Evolutionary conservation across 2,329 filamentous ascomycete genomes (phyloP).

Genomic region (Talaromyces albobiverticillius): DNA sequence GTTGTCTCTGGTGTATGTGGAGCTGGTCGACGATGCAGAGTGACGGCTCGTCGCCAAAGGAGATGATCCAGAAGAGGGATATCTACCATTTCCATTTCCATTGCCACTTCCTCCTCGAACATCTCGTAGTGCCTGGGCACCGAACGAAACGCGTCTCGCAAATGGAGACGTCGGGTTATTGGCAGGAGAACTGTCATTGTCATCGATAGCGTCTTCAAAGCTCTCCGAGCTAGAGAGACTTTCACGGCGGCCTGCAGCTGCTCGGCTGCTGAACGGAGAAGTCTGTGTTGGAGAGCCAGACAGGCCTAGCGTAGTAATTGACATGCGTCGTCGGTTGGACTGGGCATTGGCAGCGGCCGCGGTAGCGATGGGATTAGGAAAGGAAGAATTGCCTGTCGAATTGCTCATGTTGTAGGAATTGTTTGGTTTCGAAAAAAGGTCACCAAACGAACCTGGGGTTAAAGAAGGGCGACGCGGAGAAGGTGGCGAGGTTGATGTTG

Average conservation of each 20-base stretch:
- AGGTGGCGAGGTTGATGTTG: conserved; percentile 34
- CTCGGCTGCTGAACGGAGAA: conserved; percentile 51
- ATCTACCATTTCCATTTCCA: conserved; percentile 58
- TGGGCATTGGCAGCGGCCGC: conserved; percentile 49
- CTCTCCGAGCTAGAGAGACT: conserved; percentile 65
- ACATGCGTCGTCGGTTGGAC: conserved; percentile 62
- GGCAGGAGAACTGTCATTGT: conserved; percentile 60
- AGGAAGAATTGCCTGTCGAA: conserved; percentile 15
- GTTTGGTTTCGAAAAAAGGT: conserved; percentile 36
- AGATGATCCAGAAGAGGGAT: conserved; percentile 41
- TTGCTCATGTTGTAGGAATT: conserved; percentile 18
- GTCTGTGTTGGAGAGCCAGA: conserved; percentile 65
- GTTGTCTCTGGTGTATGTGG: conserved; percentile 17
- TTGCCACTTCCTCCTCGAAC: conserved; percentile 65
- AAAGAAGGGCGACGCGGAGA: conserved; percentile 48
- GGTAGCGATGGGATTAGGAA: conserved; percentile 49
- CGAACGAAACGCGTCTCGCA: conserved; percentile 83
- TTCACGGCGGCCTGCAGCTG: conserved; percentile 56
- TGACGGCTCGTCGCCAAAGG: conserved; percentile 24
- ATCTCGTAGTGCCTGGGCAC: conserved; percentile 72
- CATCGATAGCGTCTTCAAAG: conserved; percentile 53
- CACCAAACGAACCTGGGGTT: conserved; percentile 38
- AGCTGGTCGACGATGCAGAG: conserved; percentile 24
- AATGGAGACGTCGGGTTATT: conserved; percentile 65
- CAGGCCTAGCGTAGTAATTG: conserved; percentile 71